These are phyloP conservation scores for Cunninghamia lanceolata DNA, from an alignment of 75 land plant genomes.

Conservation along the genomic window DNA sequence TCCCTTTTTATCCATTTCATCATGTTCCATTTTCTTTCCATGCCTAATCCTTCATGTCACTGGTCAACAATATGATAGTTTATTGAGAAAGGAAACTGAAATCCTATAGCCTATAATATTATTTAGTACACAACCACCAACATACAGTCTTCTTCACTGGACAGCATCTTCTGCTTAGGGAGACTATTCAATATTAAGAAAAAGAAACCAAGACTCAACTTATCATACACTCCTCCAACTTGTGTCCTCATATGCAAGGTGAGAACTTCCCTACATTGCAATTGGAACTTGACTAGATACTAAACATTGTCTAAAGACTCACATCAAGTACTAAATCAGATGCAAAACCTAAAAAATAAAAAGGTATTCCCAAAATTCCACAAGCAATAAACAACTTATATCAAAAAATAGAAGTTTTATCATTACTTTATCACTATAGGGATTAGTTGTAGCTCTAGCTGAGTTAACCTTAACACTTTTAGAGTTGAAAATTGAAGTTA, in stretches of 20 bases:
- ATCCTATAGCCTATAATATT: neutral
- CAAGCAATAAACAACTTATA: neutral
- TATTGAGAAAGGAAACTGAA: neutral
- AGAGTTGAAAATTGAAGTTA: neutral
- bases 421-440: neutral
- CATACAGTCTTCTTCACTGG: neutral
- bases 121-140: neutral
- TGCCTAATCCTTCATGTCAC: neutral
- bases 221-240: neutral
- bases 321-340: neutral
- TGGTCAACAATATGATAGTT: neutral
- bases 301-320: neutral
- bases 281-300: neutral
- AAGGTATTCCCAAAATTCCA: neutral
- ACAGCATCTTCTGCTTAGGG: neutral
- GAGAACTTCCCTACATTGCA: neutral
- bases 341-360: neutral
- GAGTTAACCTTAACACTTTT: neutral
- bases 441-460: neutral
- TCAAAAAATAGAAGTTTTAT: neutral
- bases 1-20: neutral
- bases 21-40: neutral
- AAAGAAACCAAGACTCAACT: neutral
- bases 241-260: neutral
- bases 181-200: neutral